Base-by-base conservation (phyloP, 2,329 filamentous ascomycete species). In the Cadophora sp. region DNA sequence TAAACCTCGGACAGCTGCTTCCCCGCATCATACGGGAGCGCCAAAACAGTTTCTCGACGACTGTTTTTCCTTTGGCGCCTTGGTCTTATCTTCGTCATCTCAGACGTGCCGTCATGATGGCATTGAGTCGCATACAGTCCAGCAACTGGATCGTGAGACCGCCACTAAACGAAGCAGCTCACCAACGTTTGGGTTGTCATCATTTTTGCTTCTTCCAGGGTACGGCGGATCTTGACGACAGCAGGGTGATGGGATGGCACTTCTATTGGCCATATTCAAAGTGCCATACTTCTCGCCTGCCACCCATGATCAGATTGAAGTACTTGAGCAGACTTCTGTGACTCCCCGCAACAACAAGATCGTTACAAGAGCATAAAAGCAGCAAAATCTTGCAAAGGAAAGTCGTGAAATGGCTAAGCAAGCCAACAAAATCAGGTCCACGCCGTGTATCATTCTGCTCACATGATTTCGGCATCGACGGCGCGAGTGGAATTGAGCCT, bases 381-480 rank as follows among this genome's bases (percentile, higher is more conserved):
- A n/a, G n/a, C n/a, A n/a, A n/a, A n/a, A n/a, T n/a, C n/a, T n/a
- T n/a, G n/a, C 7, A 48, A 9, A 22, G 19, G 16, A 31, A 55
- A 59, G 56, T 34, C 22, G 26, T 37, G 8, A 26, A 24, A 43
- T 59, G 19, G 34, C 3, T n/a, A 26, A 16, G n/a, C 11, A 4
- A 37, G 55, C 31, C n/a, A 59, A 7, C 22, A 40, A 37, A 59
- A 2, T 43, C 43, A 43, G 31, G 7, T 22, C 19, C 31, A 24
- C 16, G 34, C 29, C 9, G 8, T 7, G 19, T 59, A 27, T 14
- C 31, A 34, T 29, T 50, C 62, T 43, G 29, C 61, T 68, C 69
- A 72, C 68, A 72, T 73, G 71, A 71, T 64, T 29, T 59, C 69
- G 69, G 70, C 43, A 66, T 58, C 58, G 58, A 65, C 68, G 71